Percentiles rank a stretch among this genome's conserved stretches.
These are phyloP conservation scores for Schwanniomyces sp. DNA, from an alignment of 805 yeast species.

Conservation along the genomic window DNA sequence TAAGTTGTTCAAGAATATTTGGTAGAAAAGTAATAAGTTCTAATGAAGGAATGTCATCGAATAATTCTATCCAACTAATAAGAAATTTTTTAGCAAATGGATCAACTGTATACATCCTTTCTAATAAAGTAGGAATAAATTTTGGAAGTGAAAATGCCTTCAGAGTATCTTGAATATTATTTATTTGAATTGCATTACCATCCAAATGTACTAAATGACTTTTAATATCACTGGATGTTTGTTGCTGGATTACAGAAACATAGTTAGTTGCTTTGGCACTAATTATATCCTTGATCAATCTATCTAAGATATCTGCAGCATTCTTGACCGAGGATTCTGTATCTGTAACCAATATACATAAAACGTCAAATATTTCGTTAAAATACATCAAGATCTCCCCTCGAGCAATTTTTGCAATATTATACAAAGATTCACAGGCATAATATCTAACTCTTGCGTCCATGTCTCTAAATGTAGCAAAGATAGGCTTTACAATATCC, in stretches of 20 bases:
- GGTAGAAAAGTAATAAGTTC: conserved; percentile 87
- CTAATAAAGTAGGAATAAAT: conserved; percentile 88
- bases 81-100: conserved; percentile 90
- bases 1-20: conserved; percentile 80
- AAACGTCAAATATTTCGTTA: conserved; percentile 91
- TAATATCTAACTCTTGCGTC: conserved; percentile 96
- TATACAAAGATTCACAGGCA: conserved; percentile 94
- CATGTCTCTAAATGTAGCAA: conserved; percentile 95
- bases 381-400: conserved; percentile 91
- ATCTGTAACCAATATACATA: conserved; percentile 87
- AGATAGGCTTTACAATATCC: conserved; percentile 85
- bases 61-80: conserved; percentile 90
- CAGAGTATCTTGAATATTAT: conserved; percentile 57
- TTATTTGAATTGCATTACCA: conserved; percentile 61
- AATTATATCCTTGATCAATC: conserved; percentile 90
- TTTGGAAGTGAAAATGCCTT: conserved; percentile 80
- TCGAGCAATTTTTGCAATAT: conserved; percentile 93
- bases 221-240: conserved; percentile 30
- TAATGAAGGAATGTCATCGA: conserved; percentile 89
- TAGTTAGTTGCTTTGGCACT: conserved; percentile 91
- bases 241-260: conserved; percentile 65
- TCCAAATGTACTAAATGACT: conserved; percentile 51
- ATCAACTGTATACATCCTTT: conserved; percentile 87
- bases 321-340: conserved; percentile 88
- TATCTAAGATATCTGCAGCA: conserved; percentile 90